Evolutionary conservation across 768 basidiomycete genomes (phyloP).

Genomic region (Kwoniella heveanensis): DNA sequence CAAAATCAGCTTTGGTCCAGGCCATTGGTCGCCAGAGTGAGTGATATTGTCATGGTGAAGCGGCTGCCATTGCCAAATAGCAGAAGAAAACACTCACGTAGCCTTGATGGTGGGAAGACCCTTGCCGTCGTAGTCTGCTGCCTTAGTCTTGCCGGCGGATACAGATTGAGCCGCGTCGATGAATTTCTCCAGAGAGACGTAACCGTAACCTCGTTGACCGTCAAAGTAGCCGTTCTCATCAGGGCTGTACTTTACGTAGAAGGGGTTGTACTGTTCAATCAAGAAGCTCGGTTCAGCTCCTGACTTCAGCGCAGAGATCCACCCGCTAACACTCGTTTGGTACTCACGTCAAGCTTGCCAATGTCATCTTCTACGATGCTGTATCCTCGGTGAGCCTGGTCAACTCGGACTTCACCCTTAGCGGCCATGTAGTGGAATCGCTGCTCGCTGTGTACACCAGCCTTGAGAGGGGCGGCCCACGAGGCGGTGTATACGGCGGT

Average conservation of each 20-base stretch:
- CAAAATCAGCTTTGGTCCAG: background rate
- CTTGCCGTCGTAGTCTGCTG: conserved; percentile 73
- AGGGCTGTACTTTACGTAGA: conserved; percentile 86
- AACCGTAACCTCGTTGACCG: conserved; percentile 86
- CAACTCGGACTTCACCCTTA: conserved; percentile 88
- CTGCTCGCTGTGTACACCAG: conserved; percentile 87
- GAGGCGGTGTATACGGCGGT: conserved; percentile 85
- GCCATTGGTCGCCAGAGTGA: no score
- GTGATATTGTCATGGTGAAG: no score
- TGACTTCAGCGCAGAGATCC: no score
- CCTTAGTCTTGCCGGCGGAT: conserved; percentile 68
- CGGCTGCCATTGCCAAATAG: no score
- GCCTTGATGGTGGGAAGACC: conserved; percentile 86
- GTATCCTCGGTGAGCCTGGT: conserved; percentile 93
- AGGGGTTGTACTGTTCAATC: conserved; percentile 66
- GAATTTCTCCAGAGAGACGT: conserved; percentile 90
- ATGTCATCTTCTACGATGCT: conserved; percentile 81
- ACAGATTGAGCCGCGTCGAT: conserved; percentile 68
- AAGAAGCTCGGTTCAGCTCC: background rate
- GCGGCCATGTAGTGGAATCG: conserved; percentile 95
- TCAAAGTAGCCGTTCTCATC: conserved; percentile 88
- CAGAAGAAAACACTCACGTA: conserved; percentile 62
- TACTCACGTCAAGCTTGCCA: conserved; percentile 66
- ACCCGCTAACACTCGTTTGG: no score
- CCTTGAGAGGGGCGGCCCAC: conserved; percentile 85